These are phyloP conservation scores for Yamadazyma friedrichii DNA, from an alignment of 1,139 yeast genomes.

Conservation along the genomic window DNA sequence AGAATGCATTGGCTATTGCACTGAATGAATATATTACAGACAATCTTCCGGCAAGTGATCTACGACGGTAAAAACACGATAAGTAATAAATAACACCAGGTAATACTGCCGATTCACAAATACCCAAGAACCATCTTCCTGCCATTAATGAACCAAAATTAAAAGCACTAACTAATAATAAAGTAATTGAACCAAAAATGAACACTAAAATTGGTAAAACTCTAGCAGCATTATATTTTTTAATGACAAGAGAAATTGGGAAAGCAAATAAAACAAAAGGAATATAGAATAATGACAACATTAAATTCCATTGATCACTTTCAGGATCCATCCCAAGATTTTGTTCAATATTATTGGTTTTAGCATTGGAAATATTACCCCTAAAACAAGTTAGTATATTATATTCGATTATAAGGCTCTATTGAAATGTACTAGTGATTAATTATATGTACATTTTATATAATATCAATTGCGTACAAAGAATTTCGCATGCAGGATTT, in stretches of 20 bases:
- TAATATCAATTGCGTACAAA: too few relatives aligned
- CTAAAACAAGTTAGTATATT: too few relatives aligned
- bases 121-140: slow-evolving; percentile 28
- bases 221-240: slow-evolving; percentile 24
- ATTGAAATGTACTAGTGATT: too few relatives aligned
- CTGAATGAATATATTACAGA: slow-evolving; percentile 27
- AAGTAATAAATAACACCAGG: slow-evolving; percentile 29
- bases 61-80: slow-evolving; percentile 27
- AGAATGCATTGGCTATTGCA: slow-evolving; percentile 25
- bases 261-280: slow-evolving; percentile 33
- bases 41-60: slow-evolving; percentile 26
- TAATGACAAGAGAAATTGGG: slow-evolving; percentile 33
- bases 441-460: too few relatives aligned
- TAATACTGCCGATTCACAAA: slow-evolving; percentile 29
- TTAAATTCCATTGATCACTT: slow-evolving; percentile 28
- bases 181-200: slow-evolving; percentile 25
- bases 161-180: slow-evolving; percentile 24
- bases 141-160: slow-evolving; percentile 25
- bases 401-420: too few relatives aligned
- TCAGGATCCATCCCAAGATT: slow-evolving; percentile 24
- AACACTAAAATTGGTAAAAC: slow-evolving; percentile 33
- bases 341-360: slow-evolving; percentile 24
- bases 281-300: slow-evolving; percentile 29
- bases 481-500: too few relatives aligned
- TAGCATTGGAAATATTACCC: slow-evolving; percentile 28